Conservation (phyloP, 2,329 filamentous ascomycete genomes). For the Cytospora paraplurivora region DNA sequence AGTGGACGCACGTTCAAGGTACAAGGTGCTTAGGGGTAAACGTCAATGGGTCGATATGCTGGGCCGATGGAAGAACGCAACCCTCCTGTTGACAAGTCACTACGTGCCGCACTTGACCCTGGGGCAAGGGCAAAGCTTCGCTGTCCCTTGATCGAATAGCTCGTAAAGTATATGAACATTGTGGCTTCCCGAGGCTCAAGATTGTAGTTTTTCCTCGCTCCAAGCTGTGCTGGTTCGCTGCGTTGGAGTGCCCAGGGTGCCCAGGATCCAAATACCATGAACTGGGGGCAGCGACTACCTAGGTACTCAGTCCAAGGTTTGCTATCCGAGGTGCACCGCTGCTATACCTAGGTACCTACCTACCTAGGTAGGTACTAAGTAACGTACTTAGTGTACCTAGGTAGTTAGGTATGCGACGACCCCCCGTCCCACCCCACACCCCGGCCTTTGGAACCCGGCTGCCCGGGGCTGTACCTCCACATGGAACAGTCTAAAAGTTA, state of each 20-base stretch:
- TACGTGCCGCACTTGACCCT: constrained; percentile 1
- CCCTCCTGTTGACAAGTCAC: neutral
- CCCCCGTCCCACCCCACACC: neutral
- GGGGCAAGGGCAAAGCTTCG: neutral
- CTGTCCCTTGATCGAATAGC: neutral
- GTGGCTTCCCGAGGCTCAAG: neutral
- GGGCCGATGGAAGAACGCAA: neutral
- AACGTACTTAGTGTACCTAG: no score
- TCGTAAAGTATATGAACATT: constrained; percentile 8
- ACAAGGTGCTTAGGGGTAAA: constrained; percentile 40
- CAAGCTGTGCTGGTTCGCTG: neutral
- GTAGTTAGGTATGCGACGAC: no score
- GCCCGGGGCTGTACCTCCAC: neutral
- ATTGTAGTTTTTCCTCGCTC: neutral
- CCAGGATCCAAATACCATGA: neutral
- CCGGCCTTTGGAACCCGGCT: neutral
- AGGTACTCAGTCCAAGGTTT: no score
- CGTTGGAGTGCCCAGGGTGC: neutral
- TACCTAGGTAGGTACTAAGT: no score
- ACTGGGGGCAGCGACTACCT: neutral
- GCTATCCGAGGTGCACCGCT: no score
- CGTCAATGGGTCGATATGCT: neutral
- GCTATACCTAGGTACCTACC: no score
- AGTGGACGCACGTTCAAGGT: constrained; percentile 88
- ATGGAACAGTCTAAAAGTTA: neutral